Evolutionary conservation across 257 asterid species (phyloP).

Genomic region (Prunella vulgaris): DNA sequence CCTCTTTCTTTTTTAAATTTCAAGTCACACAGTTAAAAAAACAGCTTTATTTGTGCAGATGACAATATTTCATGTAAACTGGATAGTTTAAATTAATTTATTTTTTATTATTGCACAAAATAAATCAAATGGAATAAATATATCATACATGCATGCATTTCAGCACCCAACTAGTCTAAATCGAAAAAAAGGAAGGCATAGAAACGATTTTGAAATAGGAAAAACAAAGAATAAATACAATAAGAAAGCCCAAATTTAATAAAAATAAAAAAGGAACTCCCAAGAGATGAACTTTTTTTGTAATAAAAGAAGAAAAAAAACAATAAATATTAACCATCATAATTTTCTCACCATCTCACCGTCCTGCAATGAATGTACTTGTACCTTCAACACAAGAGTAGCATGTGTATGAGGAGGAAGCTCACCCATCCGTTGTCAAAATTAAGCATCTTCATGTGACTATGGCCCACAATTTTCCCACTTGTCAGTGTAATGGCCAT

Average conservation of each 20-base stretch:
- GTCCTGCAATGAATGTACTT: conserved; percentile 27
- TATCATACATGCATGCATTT: not conserved
- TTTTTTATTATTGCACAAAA: too few species aligned
- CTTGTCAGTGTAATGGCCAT: conserved; percentile 22
- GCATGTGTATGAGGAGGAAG: conserved; percentile 17
- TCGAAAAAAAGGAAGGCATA: not conserved
- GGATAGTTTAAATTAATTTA: too few species aligned
- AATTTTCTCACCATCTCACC: conserved; percentile 13
- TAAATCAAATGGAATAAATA: too few species aligned
- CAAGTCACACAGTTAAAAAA: too few species aligned
- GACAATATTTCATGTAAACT: too few species aligned
- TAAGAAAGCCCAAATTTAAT: conserved; percentile 17
- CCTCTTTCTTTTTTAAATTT: too few species aligned
- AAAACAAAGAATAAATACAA: conserved; percentile 43
- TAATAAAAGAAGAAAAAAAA: not conserved
- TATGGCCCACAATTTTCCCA: conserved; percentile 11
- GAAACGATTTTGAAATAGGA: conserved; percentile 9
- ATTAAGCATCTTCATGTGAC: conserved; percentile 28
- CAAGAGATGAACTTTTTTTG: conserved; percentile 22
- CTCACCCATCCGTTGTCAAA: conserved; percentile 13
- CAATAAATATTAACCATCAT: conserved; percentile 13
- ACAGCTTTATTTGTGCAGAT: too few species aligned
- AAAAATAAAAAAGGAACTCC: conserved; percentile 11
- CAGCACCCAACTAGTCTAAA: not conserved
- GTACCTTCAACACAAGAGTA: conserved; percentile 34